Evolutionary conservation across 2,329 filamentous ascomycete species (phyloP).

Genomic region (Boeremia exigua): DNA sequence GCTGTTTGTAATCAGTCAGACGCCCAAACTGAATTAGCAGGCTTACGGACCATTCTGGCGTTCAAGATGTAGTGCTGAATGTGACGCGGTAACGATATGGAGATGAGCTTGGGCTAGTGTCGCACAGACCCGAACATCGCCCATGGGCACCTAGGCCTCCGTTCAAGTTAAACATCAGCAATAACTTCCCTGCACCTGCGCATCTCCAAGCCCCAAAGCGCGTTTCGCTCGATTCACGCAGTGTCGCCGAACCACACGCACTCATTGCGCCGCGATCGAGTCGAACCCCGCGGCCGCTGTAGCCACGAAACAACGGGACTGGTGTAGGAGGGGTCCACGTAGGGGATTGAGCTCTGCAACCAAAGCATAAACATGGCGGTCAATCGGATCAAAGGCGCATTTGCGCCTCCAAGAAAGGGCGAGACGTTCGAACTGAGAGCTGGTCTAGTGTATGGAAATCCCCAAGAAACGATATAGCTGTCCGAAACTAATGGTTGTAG

Average conservation of each 20-base stretch:
- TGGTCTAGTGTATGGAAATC: slow-evolving; percentile 70
- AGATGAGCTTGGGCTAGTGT: slow-evolving; percentile 16
- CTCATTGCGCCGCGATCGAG: slow-evolving; percentile 8
- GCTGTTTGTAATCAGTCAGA: slow-evolving; percentile 35
- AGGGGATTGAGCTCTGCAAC: slow-evolving; percentile 37
- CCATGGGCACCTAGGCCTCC: slow-evolving; percentile 33
- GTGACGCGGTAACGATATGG: slow-evolving; percentile 1
- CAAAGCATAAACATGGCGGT: slow-evolving; percentile 74
- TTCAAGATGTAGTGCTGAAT: neutral
- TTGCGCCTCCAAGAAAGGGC: slow-evolving; percentile 91
- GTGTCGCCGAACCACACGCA: neutral
- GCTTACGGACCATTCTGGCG: slow-evolving; percentile 23
- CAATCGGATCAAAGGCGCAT: slow-evolving; percentile 93
- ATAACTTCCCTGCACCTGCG: slow-evolving; percentile 13
- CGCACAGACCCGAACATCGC: slow-evolving; percentile 33
- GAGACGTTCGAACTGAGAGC: slow-evolving; percentile 98
- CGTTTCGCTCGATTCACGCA: neutral
- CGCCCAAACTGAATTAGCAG: neutral
- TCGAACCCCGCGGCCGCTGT: slow-evolving; percentile 2
- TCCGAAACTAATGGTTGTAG: slow-evolving; percentile 55
- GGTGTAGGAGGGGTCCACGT: slow-evolving; percentile 45
- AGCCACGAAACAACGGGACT: slow-evolving; percentile 15
- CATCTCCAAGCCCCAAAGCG: neutral
- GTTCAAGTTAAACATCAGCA: slow-evolving; percentile 21
- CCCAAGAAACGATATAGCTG: slow-evolving; percentile 14